Evolutionary conservation across 1,139 yeast genomes (phyloP).

Genomic region (Geotrichum candidum): DNA sequence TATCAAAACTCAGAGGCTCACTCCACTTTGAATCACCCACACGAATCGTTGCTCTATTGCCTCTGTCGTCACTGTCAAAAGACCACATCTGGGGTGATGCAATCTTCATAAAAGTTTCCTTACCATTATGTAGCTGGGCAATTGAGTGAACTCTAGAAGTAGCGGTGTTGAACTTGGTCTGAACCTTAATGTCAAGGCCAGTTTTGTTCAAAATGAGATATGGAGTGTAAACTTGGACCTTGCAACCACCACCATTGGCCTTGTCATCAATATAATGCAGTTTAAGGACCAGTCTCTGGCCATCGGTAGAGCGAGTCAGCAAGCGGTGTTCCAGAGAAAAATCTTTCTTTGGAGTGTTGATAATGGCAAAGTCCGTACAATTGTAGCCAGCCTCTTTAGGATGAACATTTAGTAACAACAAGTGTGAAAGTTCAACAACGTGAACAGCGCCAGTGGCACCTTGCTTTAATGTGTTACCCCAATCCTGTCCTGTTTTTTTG

Average conservation of each 20-base stretch:
- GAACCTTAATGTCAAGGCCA: constrained; percentile 55
- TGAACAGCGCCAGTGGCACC: constrained; percentile 72
- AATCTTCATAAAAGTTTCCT: constrained; percentile 27
- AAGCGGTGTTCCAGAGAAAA: constrained; percentile 50
- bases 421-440: constrained; percentile 66
- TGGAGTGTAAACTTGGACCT: constrained; percentile 71
- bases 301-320: constrained; percentile 39
- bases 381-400: constrained; percentile 61
- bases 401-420: constrained; percentile 64
- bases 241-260: constrained; percentile 18
- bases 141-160: constrained; percentile 35
- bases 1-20: constrained; percentile 74
- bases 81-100: constrained; percentile 79
- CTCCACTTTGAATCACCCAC: constrained; percentile 76
- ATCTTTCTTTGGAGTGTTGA: constrained; percentile 48
- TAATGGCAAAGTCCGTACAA: constrained; percentile 72
- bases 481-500: constrained; percentile 63
- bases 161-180: constrained; percentile 50
- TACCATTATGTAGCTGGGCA: constrained; percentile 11
- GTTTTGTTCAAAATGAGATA: constrained; percentile 79
- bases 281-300: constrained; percentile 58
- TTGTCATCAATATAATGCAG: constrained; percentile 51
- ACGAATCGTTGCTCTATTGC: constrained; percentile 62
- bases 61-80: constrained; percentile 56
- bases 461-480: constrained; percentile 55